Evolutionary conservation across 2,329 filamentous ascomycete species (phyloP), one percentile per base, ranked within the genome.

Genomic region (Stagonosporopsis vannaccii): DNA sequence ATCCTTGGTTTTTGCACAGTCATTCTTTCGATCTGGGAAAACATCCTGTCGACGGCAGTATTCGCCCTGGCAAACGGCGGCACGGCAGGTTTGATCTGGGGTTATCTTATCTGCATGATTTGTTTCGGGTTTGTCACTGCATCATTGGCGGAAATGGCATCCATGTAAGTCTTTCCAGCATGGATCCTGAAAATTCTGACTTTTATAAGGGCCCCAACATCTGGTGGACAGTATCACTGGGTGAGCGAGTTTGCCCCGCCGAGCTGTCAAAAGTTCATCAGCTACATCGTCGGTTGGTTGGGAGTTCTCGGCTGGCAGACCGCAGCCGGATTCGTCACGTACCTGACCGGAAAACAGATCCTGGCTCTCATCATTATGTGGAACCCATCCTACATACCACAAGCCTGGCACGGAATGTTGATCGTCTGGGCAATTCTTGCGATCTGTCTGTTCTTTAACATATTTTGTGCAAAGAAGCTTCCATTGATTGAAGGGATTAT

Each of bases 331-430:
- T 51, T 59, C 2, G 58, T 55, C 1, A 53, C 55, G 9, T 73
- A 67, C 42, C 46, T 69, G 6, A 45, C 60, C 8, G 69, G 58
- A 43, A 49, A 62, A 51, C 39, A 70, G 37, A 78, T 81, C 17
- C 78, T 68, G 76, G 68, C 59, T 2, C 58, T 73, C 1, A 58
- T 66, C 32, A 62, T 65, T 2, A 61, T 82, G 22, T 79, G 77
- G 50, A 75, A 78, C 26, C 71, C 74, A 0, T 59, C 67, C 3
- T 82, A 81, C 51, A 58, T 60, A 0, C 68, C 71, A 0, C 61
- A 75, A 9, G 66, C 68, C 36, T 83, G 79, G 80, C 80, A 85
- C n/a, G 62, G 74, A 1, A 83, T 80, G 62, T 80, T 33, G 68
- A 73, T n/a, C 58, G 76, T 77, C 6, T 72, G 79, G 36, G 51